A percentile compares a stretch with the other conserved stretches of the same genome.
phyloP scores from a whole-genome alignment of 1,284 basidiomycete genomes.

The Termitomyces sp. region DNA sequence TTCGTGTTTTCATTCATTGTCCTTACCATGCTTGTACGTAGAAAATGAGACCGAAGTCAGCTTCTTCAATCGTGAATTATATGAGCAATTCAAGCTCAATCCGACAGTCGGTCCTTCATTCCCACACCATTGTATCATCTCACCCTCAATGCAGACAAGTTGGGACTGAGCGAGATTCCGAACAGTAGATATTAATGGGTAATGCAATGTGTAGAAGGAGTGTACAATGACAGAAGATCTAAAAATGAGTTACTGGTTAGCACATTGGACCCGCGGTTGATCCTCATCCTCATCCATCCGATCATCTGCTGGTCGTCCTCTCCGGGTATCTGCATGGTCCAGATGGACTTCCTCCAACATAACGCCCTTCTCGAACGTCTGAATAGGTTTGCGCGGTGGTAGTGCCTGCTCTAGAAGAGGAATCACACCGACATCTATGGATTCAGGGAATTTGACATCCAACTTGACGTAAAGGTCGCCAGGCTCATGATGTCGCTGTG shows the following conservation, averaged over 20 bases:
- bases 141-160: slow-evolving; percentile 28
- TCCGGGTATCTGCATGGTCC: slow-evolving; percentile 77
- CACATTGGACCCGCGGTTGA: slow-evolving; percentile 78
- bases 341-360: slow-evolving; percentile 85
- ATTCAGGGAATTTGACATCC: slow-evolving; percentile 86
- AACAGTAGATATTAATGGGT: slow-evolving; percentile 28
- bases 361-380: slow-evolving; percentile 65
- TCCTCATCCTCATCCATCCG: slow-evolving; percentile 87
- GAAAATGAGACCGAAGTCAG: slow-evolving; percentile 95
- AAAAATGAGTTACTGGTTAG: slow-evolving; percentile 58
- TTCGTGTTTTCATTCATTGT: not conserved
- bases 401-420: slow-evolving; percentile 83
- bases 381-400: slow-evolving; percentile 70
- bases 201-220: slow-evolving; percentile 21
- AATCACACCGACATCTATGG: slow-evolving; percentile 67
- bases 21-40: slow-evolving; percentile 38
- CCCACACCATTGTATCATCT: not conserved
- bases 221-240: slow-evolving; percentile 19
- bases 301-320: slow-evolving; percentile 51
- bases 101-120: slow-evolving; percentile 58
- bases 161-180: slow-evolving; percentile 34
- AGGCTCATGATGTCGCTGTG: slow-evolving; percentile 93
- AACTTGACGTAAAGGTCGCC: slow-evolving; percentile 93
- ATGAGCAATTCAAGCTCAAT: slow-evolving; percentile 76
- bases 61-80: slow-evolving; percentile 76